These are phyloP conservation scores for Lactarius evosmus DNA, from an alignment of 768 basidiomycete species.

Conservation along the genomic window DNA sequence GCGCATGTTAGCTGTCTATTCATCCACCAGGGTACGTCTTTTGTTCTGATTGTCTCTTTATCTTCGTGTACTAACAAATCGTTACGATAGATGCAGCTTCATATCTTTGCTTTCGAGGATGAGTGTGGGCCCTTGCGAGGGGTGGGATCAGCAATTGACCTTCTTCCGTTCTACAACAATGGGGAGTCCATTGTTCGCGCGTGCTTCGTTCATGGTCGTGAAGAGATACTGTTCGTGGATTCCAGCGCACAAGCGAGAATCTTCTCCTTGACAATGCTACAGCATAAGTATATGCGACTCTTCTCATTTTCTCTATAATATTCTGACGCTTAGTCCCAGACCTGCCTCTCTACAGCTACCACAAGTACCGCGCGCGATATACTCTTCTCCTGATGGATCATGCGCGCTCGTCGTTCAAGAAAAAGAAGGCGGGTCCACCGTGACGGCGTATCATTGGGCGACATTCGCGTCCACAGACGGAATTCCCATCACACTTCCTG, in stretches of 20 bases:
- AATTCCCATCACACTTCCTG: constrained; percentile 38
- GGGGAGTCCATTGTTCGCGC: constrained; percentile 36
- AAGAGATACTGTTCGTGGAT: constrained; percentile 55
- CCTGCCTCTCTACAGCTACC: constrained; percentile 45
- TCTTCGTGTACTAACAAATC: not conserved
- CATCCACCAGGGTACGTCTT: constrained; percentile 39
- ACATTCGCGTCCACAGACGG: constrained; percentile 53
- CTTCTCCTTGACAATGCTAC: constrained; percentile 51
- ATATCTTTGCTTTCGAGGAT: constrained; percentile 51
- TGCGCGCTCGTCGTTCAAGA: constrained; percentile 43
- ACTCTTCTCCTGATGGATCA: constrained; percentile 53
- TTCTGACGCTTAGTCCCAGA: constrained; percentile 32
- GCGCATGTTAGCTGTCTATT: constrained; percentile 47
- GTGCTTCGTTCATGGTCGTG: constrained; percentile 48
- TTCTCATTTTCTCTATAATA: not conserved
- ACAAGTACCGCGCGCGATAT: constrained; percentile 36
- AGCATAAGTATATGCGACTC: constrained; percentile 45
- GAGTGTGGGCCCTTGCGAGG: constrained; percentile 40
- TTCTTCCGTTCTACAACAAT: constrained; percentile 43
- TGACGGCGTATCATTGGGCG: constrained; percentile 52
- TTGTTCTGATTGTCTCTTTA: not conserved
- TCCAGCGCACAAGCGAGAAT: constrained; percentile 43
- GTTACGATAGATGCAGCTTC: constrained; percentile 35
- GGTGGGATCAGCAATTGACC: constrained; percentile 41
- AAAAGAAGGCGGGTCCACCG: not conserved